Percentiles rank a stretch among this genome's conserved stretches.
Conservation (phyloP, 2,329 filamentous ascomycete genomes). For the Botrytis cinerea region DNA sequence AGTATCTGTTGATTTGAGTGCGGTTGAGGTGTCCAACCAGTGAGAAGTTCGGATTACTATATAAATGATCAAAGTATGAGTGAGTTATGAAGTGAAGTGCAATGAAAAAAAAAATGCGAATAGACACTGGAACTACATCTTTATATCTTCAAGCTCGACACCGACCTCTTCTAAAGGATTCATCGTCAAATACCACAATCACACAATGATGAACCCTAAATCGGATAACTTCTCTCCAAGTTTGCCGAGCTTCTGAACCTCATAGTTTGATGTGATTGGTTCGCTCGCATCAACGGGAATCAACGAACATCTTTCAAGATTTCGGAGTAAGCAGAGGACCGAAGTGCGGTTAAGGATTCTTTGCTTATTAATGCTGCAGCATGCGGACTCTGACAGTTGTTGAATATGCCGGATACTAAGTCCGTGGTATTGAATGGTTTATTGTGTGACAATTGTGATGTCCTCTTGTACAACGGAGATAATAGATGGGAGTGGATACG, state of each 20-base stretch:
- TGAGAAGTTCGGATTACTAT: too few relatives aligned
- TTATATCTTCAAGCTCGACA: background rate
- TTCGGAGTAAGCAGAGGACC: background rate
- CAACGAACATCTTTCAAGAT: background rate
- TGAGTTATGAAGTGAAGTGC: background rate
- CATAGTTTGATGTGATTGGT: background rate
- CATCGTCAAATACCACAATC: background rate
- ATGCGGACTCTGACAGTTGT: background rate
- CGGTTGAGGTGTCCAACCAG: fast-evolving
- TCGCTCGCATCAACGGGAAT: background rate
- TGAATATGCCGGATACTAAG: background rate
- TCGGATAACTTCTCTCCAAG: background rate
- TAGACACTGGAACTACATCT: background rate
- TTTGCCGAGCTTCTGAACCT: fast-evolving
- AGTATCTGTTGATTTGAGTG: background rate
- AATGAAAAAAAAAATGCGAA: fast-evolving
- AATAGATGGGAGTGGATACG: background rate
- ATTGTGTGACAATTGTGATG: background rate
- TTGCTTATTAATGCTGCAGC: background rate
- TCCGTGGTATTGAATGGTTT: background rate
- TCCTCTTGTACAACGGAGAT: background rate
- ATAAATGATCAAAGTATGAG: background rate
- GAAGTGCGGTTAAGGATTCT: background rate
- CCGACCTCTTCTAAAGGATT: background rate
- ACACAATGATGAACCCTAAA: background rate